Evolutionary conservation across 2,329 filamentous ascomycete species (phyloP).

Genomic region (Penicillium vulpinum): DNA sequence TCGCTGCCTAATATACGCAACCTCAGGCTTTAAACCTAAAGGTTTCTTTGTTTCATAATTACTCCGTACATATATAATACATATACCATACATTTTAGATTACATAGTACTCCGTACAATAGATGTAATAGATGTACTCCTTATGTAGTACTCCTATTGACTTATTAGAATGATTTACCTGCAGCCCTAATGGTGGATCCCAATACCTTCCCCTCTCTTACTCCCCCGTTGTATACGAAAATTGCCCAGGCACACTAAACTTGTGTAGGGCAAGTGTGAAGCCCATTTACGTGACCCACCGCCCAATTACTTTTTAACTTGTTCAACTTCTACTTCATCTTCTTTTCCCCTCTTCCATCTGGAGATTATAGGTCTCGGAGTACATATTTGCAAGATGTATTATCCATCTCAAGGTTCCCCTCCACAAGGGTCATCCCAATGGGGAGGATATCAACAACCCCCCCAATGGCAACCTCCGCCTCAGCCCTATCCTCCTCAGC

Average conservation of each 20-base stretch:
- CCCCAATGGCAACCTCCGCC: conserved; percentile 20
- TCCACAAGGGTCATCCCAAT: conserved; percentile 11
- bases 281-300: conserved; percentile 3
- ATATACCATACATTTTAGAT: neutral
- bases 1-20: neutral
- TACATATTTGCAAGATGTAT: conserved; percentile 12
- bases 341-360: neutral
- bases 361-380: neutral
- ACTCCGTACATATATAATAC: too few species aligned
- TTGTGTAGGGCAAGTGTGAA: neutral
- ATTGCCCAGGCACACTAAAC: conserved; percentile 2
- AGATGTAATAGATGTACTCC: too few species aligned
- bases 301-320: conserved; percentile 5
- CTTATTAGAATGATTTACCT: neutral
- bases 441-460: conserved; percentile 19
- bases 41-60: neutral
- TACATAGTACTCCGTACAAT: too few species aligned
- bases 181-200: conserved; percentile 10
- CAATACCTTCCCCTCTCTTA: neutral
- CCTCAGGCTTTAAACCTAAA: neutral
- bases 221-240: neutral
- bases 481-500: conserved; percentile 20
- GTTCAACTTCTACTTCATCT: conserved; percentile 2
- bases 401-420: conserved; percentile 20
- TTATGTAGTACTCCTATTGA: too few species aligned